A percentile compares a stretch with the other conserved stretches of the same genome.
Evolutionary conservation across 31 red algal genomes (phyloP).

Genomic region (Bonnemaisonia californica): DNA sequence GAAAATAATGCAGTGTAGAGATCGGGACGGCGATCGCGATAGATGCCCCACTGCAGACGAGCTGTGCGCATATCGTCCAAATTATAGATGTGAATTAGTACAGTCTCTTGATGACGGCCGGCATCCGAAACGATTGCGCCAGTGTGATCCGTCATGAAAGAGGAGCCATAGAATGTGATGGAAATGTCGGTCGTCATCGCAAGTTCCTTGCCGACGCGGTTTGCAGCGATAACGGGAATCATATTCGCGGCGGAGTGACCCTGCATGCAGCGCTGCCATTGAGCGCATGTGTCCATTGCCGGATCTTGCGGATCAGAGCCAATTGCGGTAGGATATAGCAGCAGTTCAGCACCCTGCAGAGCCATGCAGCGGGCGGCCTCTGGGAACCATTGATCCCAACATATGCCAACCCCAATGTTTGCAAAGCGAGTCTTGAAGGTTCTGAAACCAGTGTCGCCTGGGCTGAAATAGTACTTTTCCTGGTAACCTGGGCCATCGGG

Average conservation of each 20-base stretch:
- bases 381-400: slow-evolving; percentile 98
- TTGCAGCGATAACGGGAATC: slow-evolving; percentile 77
- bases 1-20: slow-evolving; percentile 75
- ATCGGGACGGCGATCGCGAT: slow-evolving; percentile 92
- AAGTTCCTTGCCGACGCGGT: slow-evolving; percentile 85
- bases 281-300: slow-evolving; percentile 58
- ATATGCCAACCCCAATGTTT: slow-evolving; percentile 82
- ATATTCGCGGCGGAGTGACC: slow-evolving; percentile 97
- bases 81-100: slow-evolving; percentile 62
- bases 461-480: slow-evolving; percentile 96
- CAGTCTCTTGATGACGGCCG: slow-evolving; percentile 51
- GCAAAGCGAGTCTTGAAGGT: slow-evolving; percentile 69
- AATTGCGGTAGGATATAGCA: slow-evolving; percentile 94
- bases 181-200: slow-evolving; percentile 23
- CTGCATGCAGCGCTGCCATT: slow-evolving; percentile 87
- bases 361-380: slow-evolving; percentile 90
- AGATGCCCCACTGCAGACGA: slow-evolving; percentile 81
- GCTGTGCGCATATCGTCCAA: slow-evolving; percentile 75
- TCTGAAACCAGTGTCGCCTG: slow-evolving; percentile 84
- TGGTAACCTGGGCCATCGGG: slow-evolving; percentile 93
- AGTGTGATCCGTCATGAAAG: slow-evolving; percentile 82
- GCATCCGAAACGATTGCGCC: slow-evolving; percentile 77
- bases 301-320: slow-evolving; percentile 89
- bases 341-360: slow-evolving; percentile 85
- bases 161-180: slow-evolving; percentile 90